These are phyloP conservation scores for Bipolaris cookei DNA, from an alignment of 2,329 filamentous ascomycete genomes.

Conservation along the genomic window DNA sequence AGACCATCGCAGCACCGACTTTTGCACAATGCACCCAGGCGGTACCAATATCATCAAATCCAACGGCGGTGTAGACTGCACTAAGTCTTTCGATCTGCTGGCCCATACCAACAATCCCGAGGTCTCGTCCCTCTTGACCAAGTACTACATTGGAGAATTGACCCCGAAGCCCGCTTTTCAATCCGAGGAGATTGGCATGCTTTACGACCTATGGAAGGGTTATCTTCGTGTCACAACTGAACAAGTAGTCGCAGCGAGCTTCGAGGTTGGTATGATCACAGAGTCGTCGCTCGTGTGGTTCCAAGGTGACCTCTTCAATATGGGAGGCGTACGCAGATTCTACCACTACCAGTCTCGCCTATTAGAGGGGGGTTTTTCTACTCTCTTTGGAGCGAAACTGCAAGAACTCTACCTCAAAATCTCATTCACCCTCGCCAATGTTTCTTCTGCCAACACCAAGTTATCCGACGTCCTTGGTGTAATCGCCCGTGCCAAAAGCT, in stretches of 20 bases:
- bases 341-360: constrained; percentile 37
- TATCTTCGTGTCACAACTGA: constrained; percentile 31
- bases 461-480: constrained; percentile 57
- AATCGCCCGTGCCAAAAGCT: constrained; percentile 54
- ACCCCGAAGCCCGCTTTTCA: constrained; percentile 30
- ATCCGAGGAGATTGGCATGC: constrained; percentile 30
- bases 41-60: constrained; percentile 84
- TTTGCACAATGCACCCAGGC: constrained; percentile 81
- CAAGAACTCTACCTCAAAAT: constrained; percentile 36
- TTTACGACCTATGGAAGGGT: constrained; percentile 34
- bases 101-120: constrained; percentile 88
- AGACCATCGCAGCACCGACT: constrained; percentile 64
- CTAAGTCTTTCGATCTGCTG: constrained; percentile 89
- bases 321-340: constrained; percentile 36
- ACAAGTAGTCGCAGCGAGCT: constrained; percentile 30
- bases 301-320: constrained; percentile 35
- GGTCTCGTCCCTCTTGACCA: constrained; percentile 52
- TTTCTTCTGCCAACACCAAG: constrained; percentile 37
- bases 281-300: constrained; percentile 34
- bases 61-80: constrained; percentile 85
- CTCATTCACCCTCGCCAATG: constrained; percentile 34
- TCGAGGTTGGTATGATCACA: constrained; percentile 34
- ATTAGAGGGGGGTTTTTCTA: constrained; percentile 30
- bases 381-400: constrained; percentile 32
- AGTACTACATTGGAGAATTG: constrained; percentile 35